Percentiles rank a stretch among this genome's conserved stretches.
Conservation (phyloP, 129 eudicot species). For the Centella asiatica region DNA sequence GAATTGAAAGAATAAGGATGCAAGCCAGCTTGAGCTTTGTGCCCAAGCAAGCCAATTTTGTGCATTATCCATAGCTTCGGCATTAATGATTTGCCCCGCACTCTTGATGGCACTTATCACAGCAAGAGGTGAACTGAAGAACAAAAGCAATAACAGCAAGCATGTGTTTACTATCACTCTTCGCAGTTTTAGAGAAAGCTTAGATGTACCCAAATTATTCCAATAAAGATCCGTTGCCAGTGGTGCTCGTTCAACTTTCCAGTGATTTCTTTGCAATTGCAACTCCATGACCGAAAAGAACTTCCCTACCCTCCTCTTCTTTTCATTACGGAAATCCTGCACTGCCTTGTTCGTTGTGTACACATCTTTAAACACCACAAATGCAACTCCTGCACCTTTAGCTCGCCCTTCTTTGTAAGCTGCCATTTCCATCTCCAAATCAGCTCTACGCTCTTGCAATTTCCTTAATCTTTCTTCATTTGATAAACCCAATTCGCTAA, state of each 20-base stretch:
- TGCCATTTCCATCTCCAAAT: constrained; percentile 94
- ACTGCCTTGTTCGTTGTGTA: constrained; percentile 83
- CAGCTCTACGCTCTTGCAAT: constrained; percentile 91
- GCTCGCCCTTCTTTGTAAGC: constrained; percentile 88
- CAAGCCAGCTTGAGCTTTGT: constrained; percentile 96
- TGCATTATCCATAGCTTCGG: constrained; percentile 94
- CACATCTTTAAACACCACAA: constrained; percentile 95
- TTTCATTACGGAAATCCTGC: constrained; percentile 78
- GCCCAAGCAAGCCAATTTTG: constrained; percentile 86
- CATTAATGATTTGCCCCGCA: constrained; percentile 83
- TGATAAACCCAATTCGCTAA: constrained; percentile 54
- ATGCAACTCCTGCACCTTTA: constrained; percentile 94
- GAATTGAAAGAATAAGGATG: constrained; percentile 78
- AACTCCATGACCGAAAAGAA: constrained; percentile 79
- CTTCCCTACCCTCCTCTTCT: constrained; percentile 65
- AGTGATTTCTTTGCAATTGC: constrained; percentile 84
- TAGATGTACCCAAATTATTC: constrained; percentile 93
- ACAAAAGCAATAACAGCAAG: constrained; percentile 65
- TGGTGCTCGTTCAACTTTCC: constrained; percentile 96
- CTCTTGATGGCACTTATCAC: constrained; percentile 68
- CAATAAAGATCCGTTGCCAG: constrained; percentile 91
- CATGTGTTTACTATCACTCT: constrained; percentile 75
- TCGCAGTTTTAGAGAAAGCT: constrained; percentile 52
- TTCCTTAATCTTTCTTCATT: constrained; percentile 74
- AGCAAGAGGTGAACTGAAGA: constrained; percentile 94